Percentiles rank a stretch among this genome's conserved stretches.
These are phyloP conservation scores for Xylaria sp. DNA, from an alignment of 2,329 filamentous ascomycete species.

Conservation along the genomic window DNA sequence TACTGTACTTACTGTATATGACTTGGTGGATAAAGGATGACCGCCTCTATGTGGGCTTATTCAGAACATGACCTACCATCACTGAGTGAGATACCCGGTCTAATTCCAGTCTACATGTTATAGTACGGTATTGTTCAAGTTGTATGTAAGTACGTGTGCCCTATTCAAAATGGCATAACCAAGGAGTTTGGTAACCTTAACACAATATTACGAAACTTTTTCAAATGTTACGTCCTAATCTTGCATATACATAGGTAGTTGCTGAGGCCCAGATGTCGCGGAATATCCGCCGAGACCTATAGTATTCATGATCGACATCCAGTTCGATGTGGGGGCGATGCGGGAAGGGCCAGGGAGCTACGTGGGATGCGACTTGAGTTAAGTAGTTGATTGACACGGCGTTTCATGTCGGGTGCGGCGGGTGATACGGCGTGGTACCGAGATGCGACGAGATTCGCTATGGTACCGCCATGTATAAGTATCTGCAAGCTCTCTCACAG, in stretches of 20 bases:
- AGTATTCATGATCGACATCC: no score
- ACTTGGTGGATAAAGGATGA: not conserved
- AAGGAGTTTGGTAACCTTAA: not conserved
- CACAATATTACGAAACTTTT: not conserved
- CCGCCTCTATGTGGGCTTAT: not conserved
- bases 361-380: constrained; percentile 21
- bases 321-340: no score
- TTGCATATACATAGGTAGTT: not conserved
- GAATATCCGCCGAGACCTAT: not conserved
- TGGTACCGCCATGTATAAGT: no score
- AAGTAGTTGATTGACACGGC: constrained; percentile 5
- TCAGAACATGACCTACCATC: not conserved
- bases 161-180: not conserved
- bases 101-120: no score
- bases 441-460: constrained; percentile 8
- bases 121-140: not conserved
- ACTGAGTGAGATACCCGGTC: not conserved
- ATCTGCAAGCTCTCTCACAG: constrained; percentile 1
- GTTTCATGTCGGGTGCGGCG: constrained; percentile 8
- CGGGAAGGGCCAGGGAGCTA: not conserved
- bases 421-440: constrained; percentile 8
- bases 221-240: not conserved
- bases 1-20: not conserved
- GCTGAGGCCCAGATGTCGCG: not conserved
- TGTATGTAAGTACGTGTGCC: not conserved